A percentile compares a stretch with the other conserved stretches of the same genome.
Conservation (phyloP, 2,329 filamentous ascomycete species). For the Paecilomyces niveus region DNA sequence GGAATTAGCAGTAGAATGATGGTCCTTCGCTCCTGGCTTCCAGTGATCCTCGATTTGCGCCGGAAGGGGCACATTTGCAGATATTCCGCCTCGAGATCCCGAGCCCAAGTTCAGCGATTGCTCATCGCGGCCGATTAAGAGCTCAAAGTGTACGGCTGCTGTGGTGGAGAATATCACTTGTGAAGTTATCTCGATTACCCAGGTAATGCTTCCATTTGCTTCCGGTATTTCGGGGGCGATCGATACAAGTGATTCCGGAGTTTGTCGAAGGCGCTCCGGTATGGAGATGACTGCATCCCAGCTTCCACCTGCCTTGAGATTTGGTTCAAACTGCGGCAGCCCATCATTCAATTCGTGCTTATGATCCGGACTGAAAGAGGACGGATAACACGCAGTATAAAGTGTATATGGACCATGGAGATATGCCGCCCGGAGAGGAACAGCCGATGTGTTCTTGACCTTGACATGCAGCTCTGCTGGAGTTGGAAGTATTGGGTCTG, state of each 20-base stretch:
- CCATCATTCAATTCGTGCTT: constrained; percentile 70
- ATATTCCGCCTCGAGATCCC: constrained; percentile 52
- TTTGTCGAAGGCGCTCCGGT: constrained; percentile 67
- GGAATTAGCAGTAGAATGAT: constrained; percentile 53
- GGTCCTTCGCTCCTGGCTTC: constrained; percentile 48
- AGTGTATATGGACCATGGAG: constrained; percentile 93
- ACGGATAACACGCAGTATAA: constrained; percentile 77
- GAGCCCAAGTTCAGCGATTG: constrained; percentile 68
- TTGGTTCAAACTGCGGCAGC: constrained; percentile 86
- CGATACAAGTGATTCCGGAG: constrained; percentile 25
- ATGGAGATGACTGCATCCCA: constrained; percentile 78
- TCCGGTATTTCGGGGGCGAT: constrained; percentile 18
- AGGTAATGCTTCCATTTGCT: constrained; percentile 57
- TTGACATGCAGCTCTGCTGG: constrained; percentile 75
- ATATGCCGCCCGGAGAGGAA: constrained; percentile 88
- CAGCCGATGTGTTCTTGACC: constrained; percentile 84
- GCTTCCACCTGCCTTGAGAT: constrained; percentile 85
- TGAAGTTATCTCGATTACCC: constrained; percentile 85
- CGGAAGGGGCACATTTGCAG: constrained; percentile 46
- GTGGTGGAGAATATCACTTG: constrained; percentile 91
- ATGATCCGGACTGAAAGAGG: constrained; percentile 73
- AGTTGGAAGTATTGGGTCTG: constrained; percentile 82
- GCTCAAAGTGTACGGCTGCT: constrained; percentile 79
- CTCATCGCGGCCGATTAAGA: constrained; percentile 78
- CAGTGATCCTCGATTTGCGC: constrained; percentile 73